Base-by-base conservation (phyloP, 768 basidiomycete species). In the Mycena pura region DNA sequence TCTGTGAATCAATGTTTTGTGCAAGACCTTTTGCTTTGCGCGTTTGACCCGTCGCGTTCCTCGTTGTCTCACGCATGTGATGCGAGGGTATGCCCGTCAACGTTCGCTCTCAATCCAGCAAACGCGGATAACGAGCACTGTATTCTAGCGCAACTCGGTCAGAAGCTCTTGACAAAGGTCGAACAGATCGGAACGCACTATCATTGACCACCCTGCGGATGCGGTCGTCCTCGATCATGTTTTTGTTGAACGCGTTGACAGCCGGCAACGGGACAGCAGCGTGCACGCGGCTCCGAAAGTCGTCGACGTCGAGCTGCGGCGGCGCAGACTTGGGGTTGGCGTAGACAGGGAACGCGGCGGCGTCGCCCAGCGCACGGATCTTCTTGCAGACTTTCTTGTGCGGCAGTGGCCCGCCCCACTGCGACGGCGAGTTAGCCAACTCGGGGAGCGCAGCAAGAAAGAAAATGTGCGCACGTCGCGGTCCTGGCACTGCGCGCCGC, bases 321-420 rank as follows among this genome's bases (percentile, higher is more conserved):
- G 46, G 38, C 19, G 7, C 13, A 13, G 13, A 13, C 43, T 44
- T 61, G 8, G 60, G 60, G 25, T 27, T 28, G 24, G 52, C 27
- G 19, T 55, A 55, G 24, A 55, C 28, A 24, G 60, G 60, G 31
- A 61, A 49, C n/a, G 46, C 53, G 19, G 53, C 47, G 29, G 60
- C 60, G 14, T 61, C 60, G n/a, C 31, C 60, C 39, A 61, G 31
- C 9, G 40, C 39, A 15, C 60, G 60, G 40, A 61, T 61, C 22
- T 9, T 43, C 39, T 61, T 61, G 47, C 60, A 61, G n/a, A 61
- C 52, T 41, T 48, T 54, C 52, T 61, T 61, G 21, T 61, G 60
- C 13, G 59, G 59, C 24, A 60, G 59, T 7, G 22, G 59, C 15
- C 46, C 60, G 25, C 36, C 27, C 60, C 60, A 61, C 60, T 61